Percentiles rank a stretch among this genome's conserved stretches.
phyloP scores from a whole-genome alignment of 306 rosid genomes.

The Canavalia ensiformis region DNA sequence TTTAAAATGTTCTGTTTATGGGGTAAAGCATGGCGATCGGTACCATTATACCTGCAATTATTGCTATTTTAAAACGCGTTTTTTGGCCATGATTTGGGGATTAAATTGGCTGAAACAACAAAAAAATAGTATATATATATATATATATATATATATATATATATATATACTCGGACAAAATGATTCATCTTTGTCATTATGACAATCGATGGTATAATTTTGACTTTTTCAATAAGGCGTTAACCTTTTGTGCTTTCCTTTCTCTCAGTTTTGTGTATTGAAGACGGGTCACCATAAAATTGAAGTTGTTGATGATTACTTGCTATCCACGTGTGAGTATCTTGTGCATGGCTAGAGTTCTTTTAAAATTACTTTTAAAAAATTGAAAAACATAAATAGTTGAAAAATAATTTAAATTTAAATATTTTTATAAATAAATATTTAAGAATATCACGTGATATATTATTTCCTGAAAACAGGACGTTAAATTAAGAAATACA shows the following conservation, averaged over 20 bases:
- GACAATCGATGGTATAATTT: conserved; percentile 44
- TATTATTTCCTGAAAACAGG: too few relatives aligned
- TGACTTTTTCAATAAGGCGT: conserved; percentile 19
- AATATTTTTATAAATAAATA: too few relatives aligned
- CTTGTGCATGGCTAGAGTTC: too few relatives aligned
- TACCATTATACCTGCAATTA: conserved; percentile 20
- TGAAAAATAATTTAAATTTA: too few relatives aligned
- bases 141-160: conserved; percentile 23
- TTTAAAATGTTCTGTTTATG: neutral
- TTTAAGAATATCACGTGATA: too few relatives aligned
- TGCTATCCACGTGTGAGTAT: too few relatives aligned
- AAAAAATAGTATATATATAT: conserved; percentile 10
- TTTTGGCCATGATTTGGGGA: conserved; percentile 42
- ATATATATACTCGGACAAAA: conserved; percentile 38
- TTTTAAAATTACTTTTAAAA: too few relatives aligned
- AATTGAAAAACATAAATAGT: too few relatives aligned
- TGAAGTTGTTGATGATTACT: too few relatives aligned
- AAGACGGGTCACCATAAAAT: too few relatives aligned
- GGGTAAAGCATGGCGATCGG: conserved; percentile 13
- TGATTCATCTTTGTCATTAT: conserved; percentile 51
- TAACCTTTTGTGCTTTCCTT: neutral
- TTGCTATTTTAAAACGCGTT: conserved; percentile 22
- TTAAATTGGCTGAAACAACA: neutral
- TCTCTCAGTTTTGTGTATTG: too few relatives aligned
- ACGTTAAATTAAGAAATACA: too few relatives aligned